Conservation (phyloP, 768 basidiomycete species). For the Dioszegia crocea region DNA sequence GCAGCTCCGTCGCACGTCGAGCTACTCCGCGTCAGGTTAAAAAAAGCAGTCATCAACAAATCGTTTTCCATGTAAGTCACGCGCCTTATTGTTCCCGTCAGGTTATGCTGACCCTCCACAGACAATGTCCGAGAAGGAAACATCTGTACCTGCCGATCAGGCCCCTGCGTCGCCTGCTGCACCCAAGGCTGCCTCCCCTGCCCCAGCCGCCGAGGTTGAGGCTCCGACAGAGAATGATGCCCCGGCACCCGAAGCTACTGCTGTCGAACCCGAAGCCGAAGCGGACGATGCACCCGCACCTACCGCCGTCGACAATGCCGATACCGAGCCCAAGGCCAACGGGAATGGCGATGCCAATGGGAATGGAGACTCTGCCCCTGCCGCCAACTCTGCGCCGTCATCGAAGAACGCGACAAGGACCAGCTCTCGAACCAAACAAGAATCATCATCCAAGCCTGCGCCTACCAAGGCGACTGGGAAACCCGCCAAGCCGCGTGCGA, state of each 20-base stretch:
- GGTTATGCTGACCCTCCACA: background rate
- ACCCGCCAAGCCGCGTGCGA: background rate
- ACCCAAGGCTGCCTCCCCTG: background rate
- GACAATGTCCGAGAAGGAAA: background rate
- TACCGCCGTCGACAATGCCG: background rate
- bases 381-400: background rate
- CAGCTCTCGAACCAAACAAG: constrained; percentile 3
- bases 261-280: background rate
- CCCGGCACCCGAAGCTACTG: background rate
- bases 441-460: constrained; percentile 5
- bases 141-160: background rate
- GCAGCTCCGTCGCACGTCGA: background rate
- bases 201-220: background rate
- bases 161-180: background rate
- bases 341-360: background rate
- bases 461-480: background rate
- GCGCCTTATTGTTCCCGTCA: background rate
- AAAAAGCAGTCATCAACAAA: constrained; percentile 3
- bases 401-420: background rate
- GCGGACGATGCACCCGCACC: background rate
- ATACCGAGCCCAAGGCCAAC: background rate
- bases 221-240: background rate
- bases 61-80: background rate
- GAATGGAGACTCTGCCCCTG: background rate
- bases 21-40: background rate